Percentiles rank a stretch among this genome's conserved stretches.
These are phyloP conservation scores for Hanseniaspora sp. DNA, from an alignment of 1,139 yeast genomes.

Conservation along the genomic window DNA sequence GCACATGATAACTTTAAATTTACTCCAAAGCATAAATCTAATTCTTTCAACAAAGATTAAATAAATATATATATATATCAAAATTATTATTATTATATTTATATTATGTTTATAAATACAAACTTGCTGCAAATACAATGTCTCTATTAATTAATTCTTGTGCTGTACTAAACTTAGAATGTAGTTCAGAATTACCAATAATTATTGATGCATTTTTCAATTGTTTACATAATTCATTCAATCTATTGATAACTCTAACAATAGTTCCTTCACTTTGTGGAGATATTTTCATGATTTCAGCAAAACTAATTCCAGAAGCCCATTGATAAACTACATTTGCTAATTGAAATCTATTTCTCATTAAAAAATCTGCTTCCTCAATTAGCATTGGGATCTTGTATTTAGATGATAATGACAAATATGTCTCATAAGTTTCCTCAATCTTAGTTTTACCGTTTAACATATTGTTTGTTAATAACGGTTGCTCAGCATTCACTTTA, in stretches of 20 bases:
- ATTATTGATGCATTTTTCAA: constrained; percentile 89
- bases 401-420: constrained; percentile 51
- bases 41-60: constrained; percentile 36
- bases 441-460: constrained; percentile 68
- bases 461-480: constrained; percentile 66
- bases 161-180: constrained; percentile 79
- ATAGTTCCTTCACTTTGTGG: constrained; percentile 94
- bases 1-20: constrained; percentile 65
- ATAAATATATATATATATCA: not conserved
- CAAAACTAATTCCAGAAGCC: constrained; percentile 91
- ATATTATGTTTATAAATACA: constrained; percentile 46
- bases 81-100: too few relatives aligned
- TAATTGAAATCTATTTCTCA: constrained; percentile 74
- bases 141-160: constrained; percentile 93
- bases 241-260: constrained; percentile 87
- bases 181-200: constrained; percentile 82
- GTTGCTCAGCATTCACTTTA: constrained; percentile 45
- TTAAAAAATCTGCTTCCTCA: constrained; percentile 77
- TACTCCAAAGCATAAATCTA: constrained; percentile 90
- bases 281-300: constrained; percentile 78
- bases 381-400: constrained; percentile 66
- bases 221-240: constrained; percentile 91
- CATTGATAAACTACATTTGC: constrained; percentile 94
- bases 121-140: constrained; percentile 92
- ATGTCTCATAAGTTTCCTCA: constrained; percentile 53